phyloP scores from a whole-genome alignment of 2,329 filamentous ascomycete species.

The Penicillium janthinellum region DNA sequence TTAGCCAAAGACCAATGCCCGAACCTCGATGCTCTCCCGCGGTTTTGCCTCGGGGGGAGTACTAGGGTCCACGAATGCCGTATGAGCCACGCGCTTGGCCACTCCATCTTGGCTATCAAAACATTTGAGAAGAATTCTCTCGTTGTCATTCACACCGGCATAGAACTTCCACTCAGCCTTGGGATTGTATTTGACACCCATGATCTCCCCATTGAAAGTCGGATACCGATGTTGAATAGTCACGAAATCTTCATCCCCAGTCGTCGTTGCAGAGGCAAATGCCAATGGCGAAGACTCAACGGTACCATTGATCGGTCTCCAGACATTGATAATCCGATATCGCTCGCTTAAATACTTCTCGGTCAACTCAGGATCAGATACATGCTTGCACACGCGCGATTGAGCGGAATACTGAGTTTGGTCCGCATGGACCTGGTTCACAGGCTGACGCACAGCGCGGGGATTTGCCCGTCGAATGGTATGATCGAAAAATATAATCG shows the following conservation, averaged over 20 bases:
- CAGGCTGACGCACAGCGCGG: constrained; percentile 62
- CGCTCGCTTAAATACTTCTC: constrained; percentile 60
- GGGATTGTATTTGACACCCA: neutral
- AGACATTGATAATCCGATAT: constrained; percentile 71
- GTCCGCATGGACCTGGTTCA: constrained; percentile 72
- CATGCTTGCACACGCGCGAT: constrained; percentile 62
- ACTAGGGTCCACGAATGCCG: neutral
- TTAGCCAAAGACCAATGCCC: neutral
- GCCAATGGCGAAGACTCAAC: neutral
- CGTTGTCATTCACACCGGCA: neutral
- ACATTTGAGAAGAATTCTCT: neutral
- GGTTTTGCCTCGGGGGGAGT: neutral
- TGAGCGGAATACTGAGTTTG: constrained; percentile 67
- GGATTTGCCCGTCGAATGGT: constrained; percentile 63
- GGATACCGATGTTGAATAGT: neutral
- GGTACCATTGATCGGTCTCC: constrained; percentile 59
- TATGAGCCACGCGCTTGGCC: neutral
- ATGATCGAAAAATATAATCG: constrained; percentile 72
- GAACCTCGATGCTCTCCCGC: neutral
- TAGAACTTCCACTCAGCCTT: neutral
- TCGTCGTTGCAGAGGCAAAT: neutral
- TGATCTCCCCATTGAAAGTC: neutral
- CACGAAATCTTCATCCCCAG: neutral
- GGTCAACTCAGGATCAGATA: constrained; percentile 55
- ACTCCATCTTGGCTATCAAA: neutral